Evolutionary conservation across 441 rosid genomes (phyloP).

Genomic region (Bocquillonia castaneifolia): DNA sequence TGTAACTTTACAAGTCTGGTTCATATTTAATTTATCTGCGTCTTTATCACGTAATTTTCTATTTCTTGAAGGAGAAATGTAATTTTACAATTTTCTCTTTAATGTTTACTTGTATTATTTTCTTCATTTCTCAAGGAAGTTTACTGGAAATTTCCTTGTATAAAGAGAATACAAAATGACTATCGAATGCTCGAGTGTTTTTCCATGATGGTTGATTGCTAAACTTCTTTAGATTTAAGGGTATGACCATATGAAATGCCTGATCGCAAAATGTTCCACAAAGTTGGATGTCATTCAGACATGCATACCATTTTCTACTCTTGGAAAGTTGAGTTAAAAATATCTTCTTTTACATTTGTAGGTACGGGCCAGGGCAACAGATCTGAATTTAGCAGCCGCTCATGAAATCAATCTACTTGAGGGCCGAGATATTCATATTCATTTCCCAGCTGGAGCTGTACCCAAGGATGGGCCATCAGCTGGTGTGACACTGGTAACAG

Average conservation of each 20-base stretch:
- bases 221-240: not conserved
- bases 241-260: not conserved
- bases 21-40: not conserved
- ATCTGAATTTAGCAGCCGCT: conserved; percentile 56
- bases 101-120: not conserved
- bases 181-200: not conserved
- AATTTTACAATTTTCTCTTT: not conserved
- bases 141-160: not conserved
- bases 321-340: conserved; percentile 7
- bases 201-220: not conserved
- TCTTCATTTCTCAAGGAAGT: not conserved
- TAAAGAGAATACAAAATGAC: not conserved
- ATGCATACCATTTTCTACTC: conserved; percentile 7
- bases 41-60: not conserved
- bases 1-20: not conserved
- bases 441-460: conserved; percentile 97
- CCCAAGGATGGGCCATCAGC: conserved; percentile 99
- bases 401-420: conserved; percentile 68
- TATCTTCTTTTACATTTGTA: conserved; percentile 23
- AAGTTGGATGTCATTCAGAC: not conserved
- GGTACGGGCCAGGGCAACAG: conserved; percentile 91
- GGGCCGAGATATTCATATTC: conserved; percentile 91
- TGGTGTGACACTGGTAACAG: conserved; percentile 94
- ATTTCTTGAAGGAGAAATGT: not conserved
- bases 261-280: not conserved